Base-by-base conservation (phyloP, 2,329 filamentous ascomycete genomes). In the Bipolaris sorokiniana region DNA sequence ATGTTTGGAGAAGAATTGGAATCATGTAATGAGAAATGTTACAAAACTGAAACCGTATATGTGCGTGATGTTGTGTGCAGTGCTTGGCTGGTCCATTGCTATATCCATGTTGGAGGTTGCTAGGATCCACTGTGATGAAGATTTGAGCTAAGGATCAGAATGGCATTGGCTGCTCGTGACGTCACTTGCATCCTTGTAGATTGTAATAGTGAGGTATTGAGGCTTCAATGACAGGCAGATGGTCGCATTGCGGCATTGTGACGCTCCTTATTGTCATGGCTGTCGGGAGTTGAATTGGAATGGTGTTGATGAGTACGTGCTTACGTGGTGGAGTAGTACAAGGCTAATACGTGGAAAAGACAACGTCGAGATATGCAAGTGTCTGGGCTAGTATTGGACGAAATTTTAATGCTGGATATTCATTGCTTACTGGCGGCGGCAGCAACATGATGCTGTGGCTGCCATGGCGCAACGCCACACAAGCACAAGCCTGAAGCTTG, bases 381-480 rank as follows among this genome's bases (percentile, higher is more conserved):
- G 6, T n/a, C 9, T n/a, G 5, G 13, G 7, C 15, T 41, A 28
- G 26, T 10, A 22, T 15, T 18, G 38, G 23, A 18, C 13, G 26
- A 45, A 28, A 28, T 28, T 28, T 28, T 9, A 33, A 33, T 33
- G 15, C 15, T 10, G 26, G 23, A 33, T 16, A 18, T 45, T 15
- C 9, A 22, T 18, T 16, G 18, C 34, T 48, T 5, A 15, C 31
- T 36, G 18, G 44, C 38, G 18, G 44, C 38, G 31, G 40, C 46
- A 9, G 37, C n/a, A 28, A 16, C 33, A 23, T 38, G 22, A n/a
- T 9, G 26, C 9, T 28, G 37, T 28, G 22, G 31, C 51, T 44
- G 49, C 48, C 44, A 44, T 48, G 49, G 48, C 49, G 48, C 49
- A 15, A 45, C 37, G 51, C 56, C 7, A 44, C 51, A 48, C 7